Evolutionary conservation across 1,284 basidiomycete genomes (phyloP), one percentile per base, ranked within the genome.

Genomic region (Cryptococcus neoformans): DNA sequence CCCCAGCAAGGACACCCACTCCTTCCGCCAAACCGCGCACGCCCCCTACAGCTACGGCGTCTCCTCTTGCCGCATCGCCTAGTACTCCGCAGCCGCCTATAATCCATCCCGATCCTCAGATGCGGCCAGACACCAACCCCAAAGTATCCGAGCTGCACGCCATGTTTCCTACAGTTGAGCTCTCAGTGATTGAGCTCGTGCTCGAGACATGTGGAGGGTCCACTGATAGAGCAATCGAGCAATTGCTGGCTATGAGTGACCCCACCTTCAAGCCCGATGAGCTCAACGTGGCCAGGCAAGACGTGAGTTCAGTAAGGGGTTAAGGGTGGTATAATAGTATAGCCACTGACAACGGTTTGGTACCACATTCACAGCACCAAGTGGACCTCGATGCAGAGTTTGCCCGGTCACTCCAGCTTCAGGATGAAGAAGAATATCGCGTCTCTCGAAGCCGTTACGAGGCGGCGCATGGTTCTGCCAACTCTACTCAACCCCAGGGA

Each of bases 221-320:
- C 16, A 68, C 69, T 46, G 75, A 78, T 56, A 59, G 74, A 16
- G 73, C 75, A 5, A 75, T 78, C 37, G 76, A 76, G 65, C 65
- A 63, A 39, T 61, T 78, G 36, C 61, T 78, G 16, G 67, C 66
- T 44, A 75, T 78, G 72, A 76, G 72, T n/a, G 76, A 78, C 55
- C 67, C 68, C n/a, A 63, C 72, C 51, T 77, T 76, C 59, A 72
- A 67, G 57, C 70, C 72, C 2, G 72, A 74, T 51, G 65, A 73
- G 48, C 57, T 69, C 9, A 57, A 39, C 10, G 61, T 57, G 34
- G 62, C 59, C 0, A 54, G 68, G 40, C 68, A 69, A 44, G 64
- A 59, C 44, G 72, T 73, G 55, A 57, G 71, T 66, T 12, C 37
- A 2, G 28, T 44, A 12, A 5, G 40, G 40, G 16, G 42, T 10